Conservation (phyloP, 805 yeast species). For the Yamadazyma phyllophila region DNA sequence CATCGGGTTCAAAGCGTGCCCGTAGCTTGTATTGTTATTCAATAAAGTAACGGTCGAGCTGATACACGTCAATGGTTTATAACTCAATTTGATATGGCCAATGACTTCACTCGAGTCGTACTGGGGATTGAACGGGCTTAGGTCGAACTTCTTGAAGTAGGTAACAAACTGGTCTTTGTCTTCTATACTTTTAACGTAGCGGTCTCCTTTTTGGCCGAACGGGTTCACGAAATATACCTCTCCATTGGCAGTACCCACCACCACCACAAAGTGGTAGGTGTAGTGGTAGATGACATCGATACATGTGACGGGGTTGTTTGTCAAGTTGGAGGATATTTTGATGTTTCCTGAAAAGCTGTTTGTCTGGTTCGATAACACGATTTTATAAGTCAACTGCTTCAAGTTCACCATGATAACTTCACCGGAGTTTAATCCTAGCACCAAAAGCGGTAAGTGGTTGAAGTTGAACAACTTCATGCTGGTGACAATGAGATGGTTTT, state of each 20-base stretch:
- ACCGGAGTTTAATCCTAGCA: slow-evolving; percentile 66
- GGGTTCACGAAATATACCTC: slow-evolving; percentile 51
- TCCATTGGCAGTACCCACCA: slow-evolving; percentile 65
- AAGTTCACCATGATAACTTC: slow-evolving; percentile 64
- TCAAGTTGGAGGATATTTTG: slow-evolving; percentile 11
- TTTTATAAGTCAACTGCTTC: slow-evolving; percentile 40
- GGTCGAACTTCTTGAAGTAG: slow-evolving; percentile 35
- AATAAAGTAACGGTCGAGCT: slow-evolving; percentile 27
- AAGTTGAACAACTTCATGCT: slow-evolving; percentile 31
- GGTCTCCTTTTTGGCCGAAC: slow-evolving; percentile 6
- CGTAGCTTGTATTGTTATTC: slow-evolving; percentile 5
- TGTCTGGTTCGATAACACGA: slow-evolving; percentile 20
- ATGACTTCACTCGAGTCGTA: slow-evolving; percentile 21
- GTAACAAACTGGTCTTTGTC: slow-evolving; percentile 32
- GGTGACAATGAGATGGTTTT: slow-evolving; percentile 37
- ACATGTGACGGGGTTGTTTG: slow-evolving; percentile 20
- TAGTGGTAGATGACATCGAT: slow-evolving; percentile 28
- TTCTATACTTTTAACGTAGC: slow-evolving; percentile 18
- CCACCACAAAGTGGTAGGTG: slow-evolving; percentile 43
- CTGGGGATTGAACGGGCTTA: slow-evolving; percentile 24
- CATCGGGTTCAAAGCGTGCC: slow-evolving; percentile 34
- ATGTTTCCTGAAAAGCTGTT: not conserved
- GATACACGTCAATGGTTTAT: slow-evolving; percentile 53
- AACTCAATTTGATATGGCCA: slow-evolving; percentile 63
- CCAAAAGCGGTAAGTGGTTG: slow-evolving; percentile 43